Conservation (phyloP, 371 early-diverging fungal species). For the Globomyces sp. region DNA sequence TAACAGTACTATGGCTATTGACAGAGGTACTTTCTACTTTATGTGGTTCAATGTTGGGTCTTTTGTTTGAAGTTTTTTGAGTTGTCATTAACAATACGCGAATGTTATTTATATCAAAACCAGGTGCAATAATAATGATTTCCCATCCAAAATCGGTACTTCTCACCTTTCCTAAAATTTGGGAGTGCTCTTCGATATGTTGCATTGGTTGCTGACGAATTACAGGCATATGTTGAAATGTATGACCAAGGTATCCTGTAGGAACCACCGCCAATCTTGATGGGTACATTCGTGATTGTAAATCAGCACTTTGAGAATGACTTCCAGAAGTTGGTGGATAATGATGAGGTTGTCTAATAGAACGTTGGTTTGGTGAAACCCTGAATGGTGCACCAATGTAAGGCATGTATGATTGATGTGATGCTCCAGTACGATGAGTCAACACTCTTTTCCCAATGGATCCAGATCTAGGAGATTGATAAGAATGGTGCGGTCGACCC, state of each 20-base stretch:
- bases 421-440: no score
- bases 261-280: background rate
- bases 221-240: background rate
- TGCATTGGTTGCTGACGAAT: background rate
- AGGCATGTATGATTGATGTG: no score
- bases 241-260: conserved; percentile 3
- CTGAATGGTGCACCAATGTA: no score
- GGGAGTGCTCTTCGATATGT: conserved; percentile 7
- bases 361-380: no score
- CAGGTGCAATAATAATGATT: conserved; percentile 12
- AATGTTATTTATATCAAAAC: conserved; percentile 8
- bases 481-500: no score
- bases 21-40: no score
- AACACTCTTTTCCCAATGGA: no score
- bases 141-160: conserved; percentile 9
- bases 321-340: no score
- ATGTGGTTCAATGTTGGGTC: no score
- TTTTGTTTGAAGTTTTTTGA: background rate
- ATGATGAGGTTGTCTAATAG: no score
- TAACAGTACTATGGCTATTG: no score
- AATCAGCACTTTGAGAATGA: background rate
- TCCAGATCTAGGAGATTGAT: background rate
- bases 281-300: background rate
- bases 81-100: conserved; percentile 2
- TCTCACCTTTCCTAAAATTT: conserved; percentile 4